Conservation (phyloP, 2,329 filamentous ascomycete species). For the Daldinia eschscholtzii region DNA sequence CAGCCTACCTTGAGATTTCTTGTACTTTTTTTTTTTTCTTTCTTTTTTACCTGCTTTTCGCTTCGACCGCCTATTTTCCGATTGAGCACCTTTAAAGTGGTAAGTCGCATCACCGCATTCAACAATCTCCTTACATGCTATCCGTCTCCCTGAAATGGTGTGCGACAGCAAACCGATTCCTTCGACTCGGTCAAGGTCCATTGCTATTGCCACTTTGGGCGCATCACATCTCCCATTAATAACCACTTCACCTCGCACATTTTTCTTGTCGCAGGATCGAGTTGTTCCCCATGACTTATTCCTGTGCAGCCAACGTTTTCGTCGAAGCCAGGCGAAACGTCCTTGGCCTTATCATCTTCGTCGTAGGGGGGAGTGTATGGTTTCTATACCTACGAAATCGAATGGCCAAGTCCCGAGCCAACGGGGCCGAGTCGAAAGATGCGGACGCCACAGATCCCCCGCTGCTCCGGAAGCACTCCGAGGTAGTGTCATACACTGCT, state of each 20-base stretch:
- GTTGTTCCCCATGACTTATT: slow-evolving; percentile 47
- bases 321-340: slow-evolving; percentile 31
- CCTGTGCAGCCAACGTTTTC: slow-evolving; percentile 35
- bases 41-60: neutral
- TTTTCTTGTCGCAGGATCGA: slow-evolving; percentile 24
- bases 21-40: neutral
- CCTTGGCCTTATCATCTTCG: slow-evolving; percentile 40
- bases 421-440: slow-evolving; percentile 52
- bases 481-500: slow-evolving; percentile 79
- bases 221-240: slow-evolving; percentile 13
- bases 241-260: slow-evolving; percentile 10
- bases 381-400: slow-evolving; percentile 39
- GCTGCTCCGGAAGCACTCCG: slow-evolving; percentile 83
- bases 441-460: slow-evolving; percentile 76
- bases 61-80: neutral
- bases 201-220: slow-evolving; percentile 13
- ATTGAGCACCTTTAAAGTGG: slow-evolving; percentile 1
- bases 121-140: slow-evolving; percentile 29
- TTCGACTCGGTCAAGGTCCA: slow-evolving; percentile 21
- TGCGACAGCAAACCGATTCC: slow-evolving; percentile 18
- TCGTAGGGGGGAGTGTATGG: slow-evolving; percentile 43
- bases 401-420: slow-evolving; percentile 46
- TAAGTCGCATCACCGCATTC: slow-evolving; percentile 33
- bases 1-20: neutral
- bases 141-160: slow-evolving; percentile 17